These are phyloP conservation scores for Trametes meyenii DNA, from an alignment of 768 basidiomycete species.

Conservation along the genomic window DNA sequence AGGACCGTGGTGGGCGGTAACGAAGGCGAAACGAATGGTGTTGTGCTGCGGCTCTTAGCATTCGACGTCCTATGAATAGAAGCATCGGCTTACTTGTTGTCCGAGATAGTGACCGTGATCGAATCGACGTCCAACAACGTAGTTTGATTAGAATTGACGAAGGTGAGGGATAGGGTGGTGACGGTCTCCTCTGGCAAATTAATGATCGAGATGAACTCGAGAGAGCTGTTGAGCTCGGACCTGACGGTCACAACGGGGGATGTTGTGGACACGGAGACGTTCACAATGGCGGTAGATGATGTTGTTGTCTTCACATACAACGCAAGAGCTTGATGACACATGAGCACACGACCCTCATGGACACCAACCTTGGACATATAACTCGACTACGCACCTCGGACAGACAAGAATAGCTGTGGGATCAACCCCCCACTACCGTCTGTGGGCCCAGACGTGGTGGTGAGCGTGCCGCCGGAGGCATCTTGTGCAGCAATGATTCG, in stretches of 20 bases:
- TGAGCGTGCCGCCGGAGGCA: slow-evolving; percentile 19
- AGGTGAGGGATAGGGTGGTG: slow-evolving; percentile 27
- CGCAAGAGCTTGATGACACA: slow-evolving; percentile 7
- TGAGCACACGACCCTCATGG: neutral
- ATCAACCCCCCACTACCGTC: slow-evolving; percentile 21
- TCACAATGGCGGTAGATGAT: slow-evolving; percentile 21
- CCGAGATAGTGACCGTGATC: slow-evolving; percentile 22
- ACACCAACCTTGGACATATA: neutral
- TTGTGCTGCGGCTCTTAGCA: slow-evolving; percentile 5
- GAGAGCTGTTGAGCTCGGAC: slow-evolving; percentile 21
- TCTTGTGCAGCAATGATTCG: slow-evolving; percentile 18
- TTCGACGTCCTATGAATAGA: neutral
- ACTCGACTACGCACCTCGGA: slow-evolving; percentile 18
- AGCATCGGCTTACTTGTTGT: slow-evolving; percentile 21
- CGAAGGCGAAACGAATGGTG: slow-evolving; percentile 25
- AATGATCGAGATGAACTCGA: slow-evolving; percentile 23
- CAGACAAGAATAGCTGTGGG: slow-evolving; percentile 26
- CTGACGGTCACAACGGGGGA: slow-evolving; percentile 23
- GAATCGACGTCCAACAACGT: slow-evolving; percentile 24
- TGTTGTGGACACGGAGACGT: slow-evolving; percentile 23
- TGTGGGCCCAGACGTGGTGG: slow-evolving; percentile 25
- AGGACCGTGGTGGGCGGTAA: slow-evolving; percentile 19
- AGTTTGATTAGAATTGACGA: slow-evolving; percentile 12
- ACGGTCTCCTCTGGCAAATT: slow-evolving; percentile 22
- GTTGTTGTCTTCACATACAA: slow-evolving; percentile 22